These are phyloP conservation scores for Abrus precatorius DNA, from an alignment of 306 rosid genomes.

Conservation along the genomic window DNA sequence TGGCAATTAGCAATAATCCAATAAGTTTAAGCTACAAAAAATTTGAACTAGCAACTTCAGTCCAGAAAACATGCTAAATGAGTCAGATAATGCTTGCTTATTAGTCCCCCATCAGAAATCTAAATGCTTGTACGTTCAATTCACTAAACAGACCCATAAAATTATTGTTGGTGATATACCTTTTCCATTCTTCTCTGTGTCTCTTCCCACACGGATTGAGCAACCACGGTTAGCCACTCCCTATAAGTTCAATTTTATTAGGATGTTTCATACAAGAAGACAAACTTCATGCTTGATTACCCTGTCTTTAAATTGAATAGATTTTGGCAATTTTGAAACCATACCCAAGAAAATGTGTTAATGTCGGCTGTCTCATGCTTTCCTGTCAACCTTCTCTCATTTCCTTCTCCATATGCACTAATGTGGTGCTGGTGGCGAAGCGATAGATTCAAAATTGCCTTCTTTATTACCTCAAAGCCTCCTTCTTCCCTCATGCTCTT, in stretches of 20 bases:
- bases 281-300: background rate
- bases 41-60: background rate
- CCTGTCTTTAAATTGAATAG: conserved; percentile 28
- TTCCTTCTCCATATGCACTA: conserved; percentile 98
- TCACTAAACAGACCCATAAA: background rate
- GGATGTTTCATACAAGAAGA: conserved; percentile 29
- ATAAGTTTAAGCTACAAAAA: background rate
- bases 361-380: conserved; percentile 96
- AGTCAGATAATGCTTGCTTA: background rate
- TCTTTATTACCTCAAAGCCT: conserved; percentile 89
- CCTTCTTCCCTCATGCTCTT: conserved; percentile 99
- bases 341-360: conserved; percentile 93
- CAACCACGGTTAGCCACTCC: conserved; percentile 99
- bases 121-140: background rate
- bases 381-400: conserved; percentile 98
- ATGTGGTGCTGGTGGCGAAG: conserved; percentile 93
- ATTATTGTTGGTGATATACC: conserved; percentile 57
- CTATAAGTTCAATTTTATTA: conserved; percentile 60
- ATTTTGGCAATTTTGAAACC: conserved; percentile 37
- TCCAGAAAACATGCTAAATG: conserved; percentile 15
- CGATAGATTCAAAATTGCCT: conserved; percentile 93
- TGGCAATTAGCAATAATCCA: conserved; percentile 12
- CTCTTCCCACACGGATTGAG: conserved; percentile 99
- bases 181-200: conserved; percentile 89
- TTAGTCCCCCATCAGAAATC: background rate